Percentiles rank a stretch among this genome's conserved stretches.
phyloP scores from a whole-genome alignment of 768 basidiomycete genomes.

The Tylopilus subfusipes region DNA sequence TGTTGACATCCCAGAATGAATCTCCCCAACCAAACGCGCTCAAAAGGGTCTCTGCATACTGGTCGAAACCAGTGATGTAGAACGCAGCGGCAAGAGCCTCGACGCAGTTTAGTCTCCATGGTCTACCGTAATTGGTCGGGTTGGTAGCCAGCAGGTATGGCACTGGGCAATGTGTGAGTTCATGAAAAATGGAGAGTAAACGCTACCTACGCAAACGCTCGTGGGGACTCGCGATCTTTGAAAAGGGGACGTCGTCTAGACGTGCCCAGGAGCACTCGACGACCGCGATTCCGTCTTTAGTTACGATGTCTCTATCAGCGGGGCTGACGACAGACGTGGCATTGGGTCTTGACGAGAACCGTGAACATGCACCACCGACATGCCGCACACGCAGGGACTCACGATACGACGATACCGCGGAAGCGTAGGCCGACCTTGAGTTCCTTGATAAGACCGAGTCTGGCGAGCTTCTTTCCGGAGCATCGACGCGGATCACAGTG shows the following conservation, averaged over 20 bases:
- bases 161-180: slow-evolving; percentile 45
- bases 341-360: slow-evolving; percentile 61
- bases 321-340: slow-evolving; percentile 77
- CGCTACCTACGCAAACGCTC: slow-evolving; percentile 76
- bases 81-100: slow-evolving; percentile 94
- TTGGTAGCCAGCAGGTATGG: slow-evolving; percentile 95
- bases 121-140: slow-evolving; percentile 97
- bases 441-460: slow-evolving; percentile 80
- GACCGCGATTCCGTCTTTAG: slow-evolving; percentile 80
- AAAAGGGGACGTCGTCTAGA: slow-evolving; percentile 90
- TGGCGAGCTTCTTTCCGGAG: slow-evolving; percentile 85
- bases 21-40: slow-evolving; percentile 88
- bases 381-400: slow-evolving; percentile 32
- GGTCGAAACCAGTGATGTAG: slow-evolving; percentile 84
- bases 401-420: slow-evolving; percentile 93
- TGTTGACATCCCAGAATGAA: slow-evolving; percentile 84
- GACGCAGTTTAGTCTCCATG: slow-evolving; percentile 93
- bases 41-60: slow-evolving; percentile 75
- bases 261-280: slow-evolving; percentile 99
- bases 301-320: slow-evolving; percentile 77
- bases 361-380: background rate
- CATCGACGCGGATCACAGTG: slow-evolving; percentile 92
- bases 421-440: slow-evolving; percentile 84
- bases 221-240: slow-evolving; percentile 88
- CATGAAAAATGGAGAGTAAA: background rate